phyloP scores from a whole-genome alignment of 345 rosid species.

The Acer saccharum region DNA sequence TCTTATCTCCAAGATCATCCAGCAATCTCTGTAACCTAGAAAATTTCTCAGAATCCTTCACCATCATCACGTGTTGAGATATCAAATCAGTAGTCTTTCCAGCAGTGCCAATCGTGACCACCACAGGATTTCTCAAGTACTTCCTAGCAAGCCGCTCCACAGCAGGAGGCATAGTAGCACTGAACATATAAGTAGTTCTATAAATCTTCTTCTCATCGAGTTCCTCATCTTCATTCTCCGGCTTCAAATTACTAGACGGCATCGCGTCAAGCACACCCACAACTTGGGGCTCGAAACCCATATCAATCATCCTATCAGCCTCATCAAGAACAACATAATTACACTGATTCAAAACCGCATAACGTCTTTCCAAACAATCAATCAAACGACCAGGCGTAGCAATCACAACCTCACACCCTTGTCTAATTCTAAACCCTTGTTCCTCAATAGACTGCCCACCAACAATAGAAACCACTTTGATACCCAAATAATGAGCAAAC shows the following conservation, averaged over 20 bases:
- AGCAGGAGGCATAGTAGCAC: constrained; percentile 96
- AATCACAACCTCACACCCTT: constrained; percentile 95
- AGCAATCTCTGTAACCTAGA: constrained; percentile 70
- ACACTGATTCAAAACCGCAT: constrained; percentile 88
- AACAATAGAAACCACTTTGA: constrained; percentile 87
- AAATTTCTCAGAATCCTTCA: constrained; percentile 86
- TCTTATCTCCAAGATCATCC: constrained; percentile 83
- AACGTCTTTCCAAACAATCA: constrained; percentile 92
- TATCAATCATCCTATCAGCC: constrained; percentile 97
- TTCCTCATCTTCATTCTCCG: constrained; percentile 95
- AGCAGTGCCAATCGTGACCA: constrained; percentile 93
- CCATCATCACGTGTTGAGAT: constrained; percentile 82
- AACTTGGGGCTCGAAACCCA: constrained; percentile 96
- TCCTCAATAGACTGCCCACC: constrained; percentile 97
- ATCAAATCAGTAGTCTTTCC: constrained; percentile 93
- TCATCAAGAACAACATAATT: constrained; percentile 97
- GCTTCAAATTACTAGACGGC: constrained; percentile 95
- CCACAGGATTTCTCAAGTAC: constrained; percentile 95
- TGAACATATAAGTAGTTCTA: constrained; percentile 95
- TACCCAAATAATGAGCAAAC: constrained; percentile 83
- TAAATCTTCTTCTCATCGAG: constrained; percentile 91
- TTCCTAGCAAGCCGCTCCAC: constrained; percentile 95
- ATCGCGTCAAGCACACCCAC: constrained; percentile 87
- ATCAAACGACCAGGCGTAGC: constrained; percentile 90
- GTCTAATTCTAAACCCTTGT: constrained; percentile 84